Evolutionary conservation across 2,329 filamentous ascomycete genomes (phyloP).

Genomic region (Hirsutella minnesotensis): DNA sequence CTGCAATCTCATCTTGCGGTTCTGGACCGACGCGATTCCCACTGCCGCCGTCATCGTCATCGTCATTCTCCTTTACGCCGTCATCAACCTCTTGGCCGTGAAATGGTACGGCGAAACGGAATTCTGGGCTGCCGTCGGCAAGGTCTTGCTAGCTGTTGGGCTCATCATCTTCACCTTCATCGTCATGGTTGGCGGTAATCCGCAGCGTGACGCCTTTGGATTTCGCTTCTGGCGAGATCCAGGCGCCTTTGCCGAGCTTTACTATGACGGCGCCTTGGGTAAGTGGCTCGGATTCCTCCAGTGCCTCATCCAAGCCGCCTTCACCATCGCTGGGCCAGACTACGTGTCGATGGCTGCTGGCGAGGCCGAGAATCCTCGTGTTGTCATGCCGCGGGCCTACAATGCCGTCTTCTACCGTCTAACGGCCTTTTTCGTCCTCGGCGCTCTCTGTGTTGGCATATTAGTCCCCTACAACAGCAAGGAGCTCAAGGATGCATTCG

Average conservation of each 20-base stretch:
- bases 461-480: slow-evolving; percentile 58
- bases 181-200: slow-evolving; percentile 74
- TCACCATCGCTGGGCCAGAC: slow-evolving; percentile 56
- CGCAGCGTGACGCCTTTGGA: slow-evolving; percentile 56
- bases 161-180: slow-evolving; percentile 70
- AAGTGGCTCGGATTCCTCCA: slow-evolving; percentile 64
- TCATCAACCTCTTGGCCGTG: slow-evolving; percentile 62
- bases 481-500: slow-evolving; percentile 49
- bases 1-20: slow-evolving; percentile 50
- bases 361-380: slow-evolving; percentile 59
- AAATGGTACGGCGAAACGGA: slow-evolving; percentile 68
- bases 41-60: slow-evolving; percentile 50
- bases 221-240: slow-evolving; percentile 57
- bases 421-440: slow-evolving; percentile 63
- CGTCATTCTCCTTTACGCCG: slow-evolving; percentile 28
- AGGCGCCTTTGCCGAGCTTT: slow-evolving; percentile 57
- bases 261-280: slow-evolving; percentile 54
- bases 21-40: slow-evolving; percentile 49
- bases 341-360: slow-evolving; percentile 59
- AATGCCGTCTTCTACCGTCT: slow-evolving; percentile 72
- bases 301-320: slow-evolving; percentile 60
- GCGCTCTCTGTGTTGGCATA: slow-evolving; percentile 60
- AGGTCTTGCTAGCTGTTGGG: slow-evolving; percentile 59
- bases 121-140: slow-evolving; percentile 62
- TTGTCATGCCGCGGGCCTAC: slow-evolving; percentile 60